Evolutionary conservation across 2,329 filamentous ascomycete genomes (phyloP).

Genomic region (Teratosphaeria gauchensis): DNA sequence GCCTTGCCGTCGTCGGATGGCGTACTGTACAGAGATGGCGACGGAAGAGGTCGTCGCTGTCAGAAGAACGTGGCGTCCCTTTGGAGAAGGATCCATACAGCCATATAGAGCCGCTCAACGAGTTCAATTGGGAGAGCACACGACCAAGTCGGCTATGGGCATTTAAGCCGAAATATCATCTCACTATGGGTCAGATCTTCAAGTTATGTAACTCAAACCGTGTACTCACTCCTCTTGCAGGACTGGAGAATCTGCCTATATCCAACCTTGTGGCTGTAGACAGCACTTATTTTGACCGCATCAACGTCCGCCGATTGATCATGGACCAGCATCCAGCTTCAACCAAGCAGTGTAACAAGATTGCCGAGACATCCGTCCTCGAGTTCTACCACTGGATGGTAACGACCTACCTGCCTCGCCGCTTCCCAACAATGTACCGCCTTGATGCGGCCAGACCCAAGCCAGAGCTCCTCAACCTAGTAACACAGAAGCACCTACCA

Average conservation of each 20-base stretch:
- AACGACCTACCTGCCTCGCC: conserved; percentile 44
- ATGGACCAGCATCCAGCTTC: conserved; percentile 36
- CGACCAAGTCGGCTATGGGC: conserved; percentile 46
- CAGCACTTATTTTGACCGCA: conserved; percentile 46
- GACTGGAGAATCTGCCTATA: conserved; percentile 41
- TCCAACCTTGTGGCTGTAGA: conserved; percentile 52
- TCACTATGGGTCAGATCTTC: conserved; percentile 49
- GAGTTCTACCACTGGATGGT: conserved; percentile 51
- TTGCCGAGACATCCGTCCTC: conserved; percentile 38
- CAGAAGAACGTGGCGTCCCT: neutral
- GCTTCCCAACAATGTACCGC: conserved; percentile 43
- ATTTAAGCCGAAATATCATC: conserved; percentile 52
- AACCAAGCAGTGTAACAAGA: conserved; percentile 28
- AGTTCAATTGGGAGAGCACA: conserved; percentile 43
- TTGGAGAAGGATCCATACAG: conserved; percentile 25
- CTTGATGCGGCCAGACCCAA: neutral
- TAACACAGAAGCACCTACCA: conserved; percentile 36
- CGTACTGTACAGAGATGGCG: neutral
- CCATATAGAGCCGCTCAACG: conserved; percentile 36
- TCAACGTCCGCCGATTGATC: conserved; percentile 40
- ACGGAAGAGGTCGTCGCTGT: neutral
- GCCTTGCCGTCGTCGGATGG: neutral
- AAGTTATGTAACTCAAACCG: neutral
- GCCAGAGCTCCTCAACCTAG: conserved; percentile 29
- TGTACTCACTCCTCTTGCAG: conserved; percentile 28